Evolutionary conservation across 2,329 filamentous ascomycete species (phyloP).

Genomic region (Calonectria crousiana): DNA sequence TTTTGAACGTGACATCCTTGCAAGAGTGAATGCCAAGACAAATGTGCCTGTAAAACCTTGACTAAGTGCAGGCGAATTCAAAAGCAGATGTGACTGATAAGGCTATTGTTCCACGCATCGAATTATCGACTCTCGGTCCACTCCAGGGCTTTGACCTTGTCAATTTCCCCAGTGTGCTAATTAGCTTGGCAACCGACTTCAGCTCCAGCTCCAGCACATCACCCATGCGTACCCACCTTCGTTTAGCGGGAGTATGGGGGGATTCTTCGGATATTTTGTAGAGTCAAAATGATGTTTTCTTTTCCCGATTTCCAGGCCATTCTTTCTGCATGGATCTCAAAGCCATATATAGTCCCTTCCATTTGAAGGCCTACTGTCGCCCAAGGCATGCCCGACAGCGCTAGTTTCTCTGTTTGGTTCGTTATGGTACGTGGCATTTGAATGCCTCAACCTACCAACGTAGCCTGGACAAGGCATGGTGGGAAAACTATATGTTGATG

Average conservation of each 20-base stretch:
- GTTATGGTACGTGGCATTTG: too few relatives aligned
- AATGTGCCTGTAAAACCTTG: neutral
- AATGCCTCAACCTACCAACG: too few relatives aligned
- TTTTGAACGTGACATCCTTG: neutral
- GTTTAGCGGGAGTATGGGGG: too few relatives aligned
- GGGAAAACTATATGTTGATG: neutral
- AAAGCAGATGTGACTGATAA: neutral
- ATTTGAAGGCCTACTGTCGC: too few relatives aligned
- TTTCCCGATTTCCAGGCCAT: too few relatives aligned
- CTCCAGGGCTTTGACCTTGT: neutral
- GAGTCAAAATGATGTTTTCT: too few relatives aligned
- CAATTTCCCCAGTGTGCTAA: neutral
- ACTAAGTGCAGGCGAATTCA: neutral
- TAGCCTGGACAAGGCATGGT: too few relatives aligned
- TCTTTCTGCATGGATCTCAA: too few relatives aligned
- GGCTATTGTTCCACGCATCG: neutral
- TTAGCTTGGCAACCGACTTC: neutral
- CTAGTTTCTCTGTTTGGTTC: too few relatives aligned
- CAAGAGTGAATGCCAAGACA: neutral
- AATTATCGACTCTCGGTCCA: neutral
- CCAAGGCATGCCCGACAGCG: too few relatives aligned
- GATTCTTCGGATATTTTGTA: too few relatives aligned
- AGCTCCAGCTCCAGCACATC: neutral
- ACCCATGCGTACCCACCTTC: neutral
- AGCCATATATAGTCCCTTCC: too few relatives aligned